phyloP scores from a whole-genome alignment of 371 early-diverging fungal species.

The Cladochytrium tenue region DNA sequence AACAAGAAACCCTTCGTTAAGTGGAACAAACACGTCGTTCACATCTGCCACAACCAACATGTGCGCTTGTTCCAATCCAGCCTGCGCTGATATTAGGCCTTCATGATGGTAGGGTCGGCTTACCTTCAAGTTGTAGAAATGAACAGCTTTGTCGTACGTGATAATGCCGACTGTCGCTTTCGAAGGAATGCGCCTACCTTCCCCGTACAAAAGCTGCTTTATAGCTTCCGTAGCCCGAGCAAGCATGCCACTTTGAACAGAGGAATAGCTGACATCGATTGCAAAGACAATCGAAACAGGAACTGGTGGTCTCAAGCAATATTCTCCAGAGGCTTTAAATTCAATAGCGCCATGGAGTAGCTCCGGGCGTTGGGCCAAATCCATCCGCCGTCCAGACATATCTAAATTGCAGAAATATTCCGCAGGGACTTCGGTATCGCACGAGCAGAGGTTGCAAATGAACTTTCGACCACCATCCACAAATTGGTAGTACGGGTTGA shows the following conservation, averaged over 20 bases:
- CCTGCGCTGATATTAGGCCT: neutral
- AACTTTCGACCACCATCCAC: slow-evolving; percentile 86
- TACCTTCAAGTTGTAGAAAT: slow-evolving; percentile 91
- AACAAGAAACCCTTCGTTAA: slow-evolving; percentile 83
- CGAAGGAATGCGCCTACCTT: slow-evolving; percentile 37
- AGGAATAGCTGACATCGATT: slow-evolving; percentile 87
- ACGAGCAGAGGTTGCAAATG: slow-evolving; percentile 89
- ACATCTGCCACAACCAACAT: slow-evolving; percentile 96
- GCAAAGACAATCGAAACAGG: slow-evolving; percentile 83
- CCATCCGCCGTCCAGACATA: slow-evolving; percentile 84
- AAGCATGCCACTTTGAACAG: slow-evolving; percentile 84
- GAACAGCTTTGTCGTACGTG: slow-evolving; percentile 89
- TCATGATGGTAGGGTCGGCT: slow-evolving; percentile 15
- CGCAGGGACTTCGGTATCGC: slow-evolving; percentile 81
- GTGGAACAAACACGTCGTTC: slow-evolving; percentile 88
- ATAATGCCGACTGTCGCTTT: slow-evolving; percentile 80
- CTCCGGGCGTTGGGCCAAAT: slow-evolving; percentile 87
- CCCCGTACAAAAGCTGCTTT: slow-evolving; percentile 68
- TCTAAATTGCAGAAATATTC: slow-evolving; percentile 92
- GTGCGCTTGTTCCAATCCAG: slow-evolving; percentile 74
- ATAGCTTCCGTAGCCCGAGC: slow-evolving; percentile 65
- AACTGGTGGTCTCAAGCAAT: slow-evolving; percentile 60
- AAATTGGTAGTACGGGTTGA: slow-evolving; percentile 87
- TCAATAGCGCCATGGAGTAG: slow-evolving; percentile 85
- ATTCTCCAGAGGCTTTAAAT: slow-evolving; percentile 79